Base-by-base conservation (phyloP, 169 alveolate genomes). In the Babesia bigemina region DNA sequence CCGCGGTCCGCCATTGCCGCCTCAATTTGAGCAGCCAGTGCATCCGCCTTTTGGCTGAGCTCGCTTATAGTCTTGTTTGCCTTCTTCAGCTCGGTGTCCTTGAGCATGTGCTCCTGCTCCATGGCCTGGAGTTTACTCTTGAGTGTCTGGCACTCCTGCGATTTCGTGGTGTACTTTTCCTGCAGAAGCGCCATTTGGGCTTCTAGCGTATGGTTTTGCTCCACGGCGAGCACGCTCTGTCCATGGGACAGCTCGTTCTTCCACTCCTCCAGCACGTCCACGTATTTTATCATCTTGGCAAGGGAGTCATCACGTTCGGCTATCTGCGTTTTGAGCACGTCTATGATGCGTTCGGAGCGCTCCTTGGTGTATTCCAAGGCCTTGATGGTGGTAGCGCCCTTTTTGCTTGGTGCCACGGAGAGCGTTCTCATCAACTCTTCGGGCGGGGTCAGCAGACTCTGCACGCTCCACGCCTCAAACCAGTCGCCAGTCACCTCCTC, bases 71-170 rank as follows among this genome's bases (percentile, higher is more conserved):
- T 29, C 33, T 19, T 24, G 24, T 50, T 63, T 24, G 61, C 22
- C 49, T 7, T 21, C 59, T 62, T 70, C 33, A 79, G 19, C 28
- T 79, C 87, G 33, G 33, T 70, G 50, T 79, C 87, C 52, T 79
- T 79, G 45, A 48, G 55, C 49, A 55, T 70, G 49, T 79, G 87
- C 42, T 52, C 65, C 55, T 63, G 75, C 42, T 79, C 87, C 87
- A 79, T 79, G 33, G 58, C 74, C 52, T 24, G 4, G 42, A 67
- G 53, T 22, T 50, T 67, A 33, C 49, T 26, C 8, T 67, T 53
- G 14, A 67, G 66, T 7, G 63, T 67, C 47, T 42, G 42, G 56
- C 76, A 67, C 53, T 67, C 76, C 9, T 26, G 45, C n/a, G 10
- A n/a, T 33, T 49, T 52, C 57, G 0, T 28, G 17, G 16, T n/a